Conservation (phyloP, 2,329 filamentous ascomycete species). For the Paecilomyces sp. region DNA sequence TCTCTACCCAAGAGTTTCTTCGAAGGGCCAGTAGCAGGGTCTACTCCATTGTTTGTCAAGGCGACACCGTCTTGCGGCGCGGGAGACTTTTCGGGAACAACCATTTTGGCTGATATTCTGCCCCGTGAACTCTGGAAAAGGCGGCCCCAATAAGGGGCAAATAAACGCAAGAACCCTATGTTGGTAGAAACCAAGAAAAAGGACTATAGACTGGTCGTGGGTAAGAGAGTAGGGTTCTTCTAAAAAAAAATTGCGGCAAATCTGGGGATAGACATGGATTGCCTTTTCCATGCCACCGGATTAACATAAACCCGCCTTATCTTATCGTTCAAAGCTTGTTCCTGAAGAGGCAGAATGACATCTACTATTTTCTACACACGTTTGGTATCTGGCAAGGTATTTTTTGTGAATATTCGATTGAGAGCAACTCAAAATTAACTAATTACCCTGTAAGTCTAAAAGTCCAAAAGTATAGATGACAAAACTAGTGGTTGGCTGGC, state of each 20-base stretch:
- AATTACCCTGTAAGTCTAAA: neutral
- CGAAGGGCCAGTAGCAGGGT: constrained; percentile 8
- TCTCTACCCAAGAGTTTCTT: constrained; percentile 72
- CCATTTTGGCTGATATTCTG: constrained; percentile 18
- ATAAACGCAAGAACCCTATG: constrained; percentile 21
- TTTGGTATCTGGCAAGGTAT: neutral
- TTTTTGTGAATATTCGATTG: too few relatives aligned
- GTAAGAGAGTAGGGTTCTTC: neutral
- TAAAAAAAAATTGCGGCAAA: neutral
- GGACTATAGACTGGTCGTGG: neutral
- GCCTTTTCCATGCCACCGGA: constrained; percentile 2
- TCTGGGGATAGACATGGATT: neutral
- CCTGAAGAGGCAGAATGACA: neutral
- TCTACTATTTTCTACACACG: neutral
- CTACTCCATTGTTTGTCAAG: constrained; percentile 12
- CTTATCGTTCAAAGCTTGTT: constrained; percentile 7
- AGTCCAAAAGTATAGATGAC: neutral
- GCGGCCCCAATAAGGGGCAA: constrained; percentile 22
- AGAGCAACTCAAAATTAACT: too few relatives aligned
- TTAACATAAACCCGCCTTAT: constrained; percentile 8
- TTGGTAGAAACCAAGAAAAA: constrained; percentile 10
- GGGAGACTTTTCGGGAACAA: constrained; percentile 12
- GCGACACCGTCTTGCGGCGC: constrained; percentile 10
- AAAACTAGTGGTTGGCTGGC: too few relatives aligned
- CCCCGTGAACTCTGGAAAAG: constrained; percentile 5